phyloP scores from a whole-genome alignment of 2,329 filamentous ascomycete genomes.

The Karstenula rhodostoma region DNA sequence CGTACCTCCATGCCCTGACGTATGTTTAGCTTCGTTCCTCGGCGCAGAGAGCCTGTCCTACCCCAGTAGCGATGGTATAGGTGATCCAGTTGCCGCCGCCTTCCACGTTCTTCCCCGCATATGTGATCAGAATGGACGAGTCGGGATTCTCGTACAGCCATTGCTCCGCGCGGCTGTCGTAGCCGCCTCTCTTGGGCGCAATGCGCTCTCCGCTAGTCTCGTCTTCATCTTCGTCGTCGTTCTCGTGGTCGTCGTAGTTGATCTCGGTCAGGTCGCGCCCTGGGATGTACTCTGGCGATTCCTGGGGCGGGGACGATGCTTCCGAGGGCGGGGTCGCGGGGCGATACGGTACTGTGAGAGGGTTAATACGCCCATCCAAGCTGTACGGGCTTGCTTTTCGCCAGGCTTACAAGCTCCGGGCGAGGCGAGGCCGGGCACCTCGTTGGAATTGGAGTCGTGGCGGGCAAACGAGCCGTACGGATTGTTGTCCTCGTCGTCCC shows the following conservation, averaged over 20 bases:
- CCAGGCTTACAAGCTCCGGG: conserved; percentile 48
- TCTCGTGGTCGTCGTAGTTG: conserved; percentile 62
- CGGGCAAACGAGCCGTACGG: conserved; percentile 95
- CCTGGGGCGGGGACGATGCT: conserved; percentile 73
- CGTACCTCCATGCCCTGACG: conserved; percentile 90
- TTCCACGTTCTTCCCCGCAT: conserved; percentile 94
- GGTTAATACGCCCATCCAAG: not conserved
- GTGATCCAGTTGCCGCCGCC: conserved; percentile 94
- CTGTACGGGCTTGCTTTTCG: conserved; percentile 6
- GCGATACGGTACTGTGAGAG: conserved; percentile 54
- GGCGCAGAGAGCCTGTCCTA: conserved; percentile 56
- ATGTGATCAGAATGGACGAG: conserved; percentile 87
- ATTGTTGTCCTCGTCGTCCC: conserved; percentile 99
- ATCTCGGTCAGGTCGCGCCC: conserved; percentile 66
- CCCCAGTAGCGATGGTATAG: conserved; percentile 94
- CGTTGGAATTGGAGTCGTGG: conserved; percentile 79
- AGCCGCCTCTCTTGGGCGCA: conserved; percentile 78
- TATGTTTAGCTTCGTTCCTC: conserved; percentile 23
- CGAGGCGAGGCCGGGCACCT: conserved; percentile 54
- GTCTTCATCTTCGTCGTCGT: conserved; percentile 14
- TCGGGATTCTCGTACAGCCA: conserved; percentile 95
- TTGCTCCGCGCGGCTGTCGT: conserved; percentile 95
- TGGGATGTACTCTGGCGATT: conserved; percentile 65
- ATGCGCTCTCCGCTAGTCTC: conserved; percentile 55
- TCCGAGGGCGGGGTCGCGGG: conserved; percentile 73